Evolutionary conservation across 2,329 filamentous ascomycete species (phyloP).

Genomic region (Escovopsis sp.): DNA sequence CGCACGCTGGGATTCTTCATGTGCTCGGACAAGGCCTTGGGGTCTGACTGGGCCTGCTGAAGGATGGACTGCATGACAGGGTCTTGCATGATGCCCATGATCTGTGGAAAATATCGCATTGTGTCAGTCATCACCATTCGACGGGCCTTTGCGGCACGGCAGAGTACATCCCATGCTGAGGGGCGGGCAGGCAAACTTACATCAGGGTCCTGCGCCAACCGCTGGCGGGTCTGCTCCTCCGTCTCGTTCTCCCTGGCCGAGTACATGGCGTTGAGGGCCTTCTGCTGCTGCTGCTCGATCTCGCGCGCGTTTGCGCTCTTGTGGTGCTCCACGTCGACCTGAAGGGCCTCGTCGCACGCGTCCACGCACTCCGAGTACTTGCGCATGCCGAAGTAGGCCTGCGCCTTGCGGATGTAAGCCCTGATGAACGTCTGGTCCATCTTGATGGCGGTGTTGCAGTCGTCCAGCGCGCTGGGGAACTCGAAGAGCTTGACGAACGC

Average conservation of each 20-base stretch:
- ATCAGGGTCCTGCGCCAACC: constrained; percentile 81
- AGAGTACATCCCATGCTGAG: background rate
- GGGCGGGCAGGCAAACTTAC: constrained; percentile 33
- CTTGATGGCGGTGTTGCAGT: constrained; percentile 85
- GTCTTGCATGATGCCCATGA: constrained; percentile 83
- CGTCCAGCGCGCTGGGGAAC: constrained; percentile 83
- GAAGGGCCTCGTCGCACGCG: constrained; percentile 65
- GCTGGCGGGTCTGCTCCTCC: constrained; percentile 86
- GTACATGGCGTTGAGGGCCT: constrained; percentile 84
- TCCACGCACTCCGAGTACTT: constrained; percentile 95
- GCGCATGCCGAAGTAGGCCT: constrained; percentile 93
- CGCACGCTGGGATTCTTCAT: constrained; percentile 84
- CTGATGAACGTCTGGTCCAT: constrained; percentile 85
- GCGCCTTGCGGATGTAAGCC: constrained; percentile 91
- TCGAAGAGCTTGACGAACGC: constrained; percentile 94
- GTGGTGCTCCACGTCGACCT: constrained; percentile 56
- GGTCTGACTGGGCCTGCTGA: constrained; percentile 89
- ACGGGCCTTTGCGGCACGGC: background rate
- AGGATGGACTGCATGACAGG: constrained; percentile 96
- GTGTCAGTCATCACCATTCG: background rate
- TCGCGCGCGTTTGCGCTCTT: constrained; percentile 70
- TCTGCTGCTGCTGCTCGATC: constrained; percentile 88
- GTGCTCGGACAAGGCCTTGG: constrained; percentile 85
- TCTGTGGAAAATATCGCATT: constrained; percentile 26
- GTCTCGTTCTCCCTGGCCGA: constrained; percentile 83